A percentile compares a stretch with the other conserved stretches of the same genome.
Evolutionary conservation across 2,329 filamentous ascomycete species (phyloP).

Genomic region (Tolypocladium tundrense): DNA sequence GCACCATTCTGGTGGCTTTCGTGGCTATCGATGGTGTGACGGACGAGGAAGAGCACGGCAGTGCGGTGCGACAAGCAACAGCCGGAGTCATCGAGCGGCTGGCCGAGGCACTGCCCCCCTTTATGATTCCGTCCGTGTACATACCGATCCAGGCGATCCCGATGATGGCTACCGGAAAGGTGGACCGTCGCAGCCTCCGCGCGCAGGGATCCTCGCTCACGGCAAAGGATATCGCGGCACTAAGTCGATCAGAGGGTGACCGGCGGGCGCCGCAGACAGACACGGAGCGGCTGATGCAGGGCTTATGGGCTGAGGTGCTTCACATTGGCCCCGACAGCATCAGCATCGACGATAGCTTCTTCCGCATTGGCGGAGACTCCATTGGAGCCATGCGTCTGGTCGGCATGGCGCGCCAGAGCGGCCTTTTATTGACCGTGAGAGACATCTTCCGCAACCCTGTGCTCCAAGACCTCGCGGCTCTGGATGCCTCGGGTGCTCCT

Average conservation of each 20-base stretch:
- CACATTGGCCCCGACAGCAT: conserved; percentile 21
- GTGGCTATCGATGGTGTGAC: neutral
- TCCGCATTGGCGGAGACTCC: conserved; percentile 29
- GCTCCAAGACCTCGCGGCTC: conserved; percentile 1
- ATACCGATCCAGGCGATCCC: conserved; percentile 4
- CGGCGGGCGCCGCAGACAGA: conserved; percentile 3
- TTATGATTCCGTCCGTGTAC: conserved; percentile 5
- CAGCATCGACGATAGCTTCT: conserved; percentile 21
- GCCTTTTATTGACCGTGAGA: conserved; percentile 14
- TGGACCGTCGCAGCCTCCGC: conserved; percentile 3
- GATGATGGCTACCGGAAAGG: conserved; percentile 3
- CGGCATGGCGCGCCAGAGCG: conserved; percentile 18
- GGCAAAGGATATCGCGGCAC: neutral
- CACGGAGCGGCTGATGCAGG: conserved; percentile 9
- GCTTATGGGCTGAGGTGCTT: conserved; percentile 28
- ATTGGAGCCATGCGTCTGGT: conserved; percentile 27
- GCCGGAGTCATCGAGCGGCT: neutral
- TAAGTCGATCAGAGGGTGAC: conserved; percentile 5
- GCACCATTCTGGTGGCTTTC: neutral
- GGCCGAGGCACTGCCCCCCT: neutral
- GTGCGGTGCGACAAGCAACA: neutral
- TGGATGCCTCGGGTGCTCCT: neutral
- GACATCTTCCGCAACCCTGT: conserved; percentile 14
- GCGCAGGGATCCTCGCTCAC: neutral
- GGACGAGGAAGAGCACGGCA: neutral